Conservation (phyloP, 805 yeast species). For the Citeromyces nyonsensis region DNA sequence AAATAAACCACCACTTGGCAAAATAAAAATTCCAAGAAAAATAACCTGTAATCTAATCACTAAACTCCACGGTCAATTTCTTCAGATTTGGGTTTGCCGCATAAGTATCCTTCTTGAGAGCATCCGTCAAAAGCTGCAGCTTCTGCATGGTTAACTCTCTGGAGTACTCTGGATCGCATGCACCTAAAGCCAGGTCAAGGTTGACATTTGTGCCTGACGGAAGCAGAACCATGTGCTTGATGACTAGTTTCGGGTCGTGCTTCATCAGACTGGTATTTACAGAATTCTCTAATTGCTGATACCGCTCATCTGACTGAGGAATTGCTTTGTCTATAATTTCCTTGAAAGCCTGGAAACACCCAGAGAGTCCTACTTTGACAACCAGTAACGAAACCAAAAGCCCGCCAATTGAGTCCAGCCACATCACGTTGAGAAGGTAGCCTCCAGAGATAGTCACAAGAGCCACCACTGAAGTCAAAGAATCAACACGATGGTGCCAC, state of each 20-base stretch:
- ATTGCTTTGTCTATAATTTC: conserved; percentile 72
- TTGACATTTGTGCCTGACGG: conserved; percentile 41
- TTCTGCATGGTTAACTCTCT: conserved; percentile 14
- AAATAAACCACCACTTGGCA: no score
- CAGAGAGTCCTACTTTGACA: conserved; percentile 70
- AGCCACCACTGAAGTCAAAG: conserved; percentile 84
- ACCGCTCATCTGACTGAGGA: conserved; percentile 31
- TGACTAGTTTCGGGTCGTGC: conserved; percentile 12
- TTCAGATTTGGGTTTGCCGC: conserved; percentile 17
- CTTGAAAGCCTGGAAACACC: conserved; percentile 50
- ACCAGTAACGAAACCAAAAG: conserved; percentile 69
- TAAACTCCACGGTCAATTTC: conserved; percentile 16
- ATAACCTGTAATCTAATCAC: no score
- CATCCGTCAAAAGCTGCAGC: conserved; percentile 14
- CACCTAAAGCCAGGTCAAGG: conserved; percentile 15
- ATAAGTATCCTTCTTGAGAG: conserved; percentile 13
- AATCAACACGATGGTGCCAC: conserved; percentile 96
- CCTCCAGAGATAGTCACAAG: conserved; percentile 79
- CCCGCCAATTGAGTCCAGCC: conserved; percentile 92
- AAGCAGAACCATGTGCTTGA: conserved; percentile 27
- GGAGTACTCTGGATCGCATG: conserved; percentile 13
- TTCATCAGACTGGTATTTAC: conserved; percentile 17
- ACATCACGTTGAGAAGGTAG: conserved; percentile 56
- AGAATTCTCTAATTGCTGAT: conserved; percentile 19
- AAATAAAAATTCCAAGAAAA: no score